A percentile compares a stretch with the other conserved stretches of the same genome.
Evolutionary conservation across 2,329 filamentous ascomycete species (phyloP).

Genomic region (Fonsecaea erecta): DNA sequence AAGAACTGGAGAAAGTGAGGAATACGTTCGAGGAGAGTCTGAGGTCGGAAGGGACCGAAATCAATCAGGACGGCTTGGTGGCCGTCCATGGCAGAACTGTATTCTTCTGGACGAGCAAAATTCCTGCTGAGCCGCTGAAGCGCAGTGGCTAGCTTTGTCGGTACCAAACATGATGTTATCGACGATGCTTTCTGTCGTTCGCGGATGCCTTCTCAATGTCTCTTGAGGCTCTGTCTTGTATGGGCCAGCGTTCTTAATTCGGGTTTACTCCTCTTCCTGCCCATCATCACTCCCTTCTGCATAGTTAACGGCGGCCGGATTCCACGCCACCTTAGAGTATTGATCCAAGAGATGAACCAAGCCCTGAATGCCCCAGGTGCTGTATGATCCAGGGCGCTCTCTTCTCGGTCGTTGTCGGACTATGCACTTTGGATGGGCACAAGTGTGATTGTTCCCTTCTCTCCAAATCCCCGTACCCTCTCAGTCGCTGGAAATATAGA

Average conservation of each 20-base stretch:
- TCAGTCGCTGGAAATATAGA: conserved; percentile 37
- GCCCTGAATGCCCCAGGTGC: neutral
- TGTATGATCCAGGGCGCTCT: neutral
- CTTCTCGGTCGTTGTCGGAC: neutral
- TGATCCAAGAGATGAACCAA: neutral
- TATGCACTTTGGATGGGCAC: neutral
- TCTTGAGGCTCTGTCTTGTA: neutral
- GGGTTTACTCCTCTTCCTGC: neutral
- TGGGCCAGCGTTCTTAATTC: neutral
- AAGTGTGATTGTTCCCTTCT: neutral
- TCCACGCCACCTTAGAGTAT: neutral
- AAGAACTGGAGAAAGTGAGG: conserved; percentile 55
- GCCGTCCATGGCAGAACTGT: conserved; percentile 68
- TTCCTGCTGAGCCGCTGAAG: conserved; percentile 32
- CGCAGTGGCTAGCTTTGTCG: conserved; percentile 30
- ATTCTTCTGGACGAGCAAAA: conserved; percentile 62
- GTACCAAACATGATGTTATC: neutral
- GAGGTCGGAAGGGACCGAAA: conserved; percentile 57
- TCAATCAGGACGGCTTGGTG: conserved; percentile 66
- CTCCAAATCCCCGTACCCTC: neutral
- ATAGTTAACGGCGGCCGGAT: neutral
- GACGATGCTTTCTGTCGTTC: neutral
- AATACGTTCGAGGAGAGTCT: conserved; percentile 61
- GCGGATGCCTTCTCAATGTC: neutral
- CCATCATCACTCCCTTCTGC: neutral